Evolutionary conservation across 768 basidiomycete genomes (phyloP).

Genomic region (Phylloporus sp.): DNA sequence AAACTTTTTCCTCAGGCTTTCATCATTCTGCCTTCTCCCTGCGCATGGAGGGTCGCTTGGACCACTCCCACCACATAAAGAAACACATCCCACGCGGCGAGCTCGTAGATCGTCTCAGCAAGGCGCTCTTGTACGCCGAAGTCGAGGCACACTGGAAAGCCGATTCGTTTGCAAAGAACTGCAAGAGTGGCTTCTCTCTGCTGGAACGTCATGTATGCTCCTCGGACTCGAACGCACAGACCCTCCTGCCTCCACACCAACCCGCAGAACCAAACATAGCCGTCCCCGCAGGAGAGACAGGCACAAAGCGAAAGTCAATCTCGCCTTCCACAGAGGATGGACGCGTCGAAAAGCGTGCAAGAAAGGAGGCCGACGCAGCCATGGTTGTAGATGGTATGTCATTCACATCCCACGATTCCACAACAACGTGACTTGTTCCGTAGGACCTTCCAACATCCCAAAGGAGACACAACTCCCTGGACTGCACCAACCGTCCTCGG

Average conservation of each 20-base stretch:
- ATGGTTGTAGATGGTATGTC: slow-evolving; percentile 42
- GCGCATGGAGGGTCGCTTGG: slow-evolving; percentile 66
- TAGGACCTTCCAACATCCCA: slow-evolving; percentile 11
- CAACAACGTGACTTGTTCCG: background rate
- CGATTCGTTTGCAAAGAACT: slow-evolving; percentile 55
- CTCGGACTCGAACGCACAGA: slow-evolving; percentile 35
- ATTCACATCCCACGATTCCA: slow-evolving; percentile 26
- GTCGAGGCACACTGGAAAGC: slow-evolving; percentile 80
- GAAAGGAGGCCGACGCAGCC: slow-evolving; percentile 36
- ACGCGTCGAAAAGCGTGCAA: slow-evolving; percentile 61
- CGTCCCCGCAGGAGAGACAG: slow-evolving; percentile 17
- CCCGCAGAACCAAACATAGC: slow-evolving; percentile 9
- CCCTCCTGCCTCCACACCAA: slow-evolving; percentile 15
- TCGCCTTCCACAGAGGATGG: slow-evolving; percentile 41
- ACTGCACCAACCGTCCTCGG: slow-evolving; percentile 17
- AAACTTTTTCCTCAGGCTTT: slow-evolving; percentile 51
- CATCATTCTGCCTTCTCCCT: slow-evolving; percentile 79
- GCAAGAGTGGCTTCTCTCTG: slow-evolving; percentile 69
- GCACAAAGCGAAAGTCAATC: slow-evolving; percentile 49
- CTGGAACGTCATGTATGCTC: slow-evolving; percentile 72
- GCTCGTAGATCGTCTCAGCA: slow-evolving; percentile 73
- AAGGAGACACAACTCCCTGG: slow-evolving; percentile 22
- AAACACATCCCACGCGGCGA: slow-evolving; percentile 80
- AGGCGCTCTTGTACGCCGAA: slow-evolving; percentile 75
- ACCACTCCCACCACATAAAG: slow-evolving; percentile 59